A percentile compares a stretch with the other conserved stretches of the same genome.
phyloP scores from a whole-genome alignment of 192 early-diverging fungal genomes.

The Podila horticola region DNA sequence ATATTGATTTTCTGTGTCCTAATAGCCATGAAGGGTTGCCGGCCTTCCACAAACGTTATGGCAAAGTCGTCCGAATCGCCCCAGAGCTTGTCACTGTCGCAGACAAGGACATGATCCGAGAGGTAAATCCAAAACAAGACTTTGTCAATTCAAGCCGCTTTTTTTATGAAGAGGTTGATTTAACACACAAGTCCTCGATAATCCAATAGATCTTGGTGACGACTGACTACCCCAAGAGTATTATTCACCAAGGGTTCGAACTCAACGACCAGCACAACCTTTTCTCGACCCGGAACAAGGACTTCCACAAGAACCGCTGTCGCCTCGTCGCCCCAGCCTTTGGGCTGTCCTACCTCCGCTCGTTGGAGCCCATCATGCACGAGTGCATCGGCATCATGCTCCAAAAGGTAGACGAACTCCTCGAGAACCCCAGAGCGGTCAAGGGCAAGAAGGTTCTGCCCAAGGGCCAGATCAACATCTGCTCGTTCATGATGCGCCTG shows the following conservation, averaged over 20 bases:
- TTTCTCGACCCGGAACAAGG: constrained; percentile 47
- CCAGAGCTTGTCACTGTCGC: too few species aligned
- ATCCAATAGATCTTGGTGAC: constrained; percentile 45
- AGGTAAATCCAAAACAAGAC: too few species aligned
- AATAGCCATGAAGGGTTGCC: too few species aligned
- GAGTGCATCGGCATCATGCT: constrained; percentile 30
- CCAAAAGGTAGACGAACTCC: constrained; percentile 24
- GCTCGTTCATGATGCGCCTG: constrained; percentile 33
- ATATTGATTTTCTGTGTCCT: too few species aligned
- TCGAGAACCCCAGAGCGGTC: constrained; percentile 10
- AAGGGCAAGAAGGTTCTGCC: constrained; percentile 4
- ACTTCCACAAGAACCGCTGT: constrained; percentile 54
- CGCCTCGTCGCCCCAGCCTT: constrained; percentile 60
- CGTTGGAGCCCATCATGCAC: constrained; percentile 56
- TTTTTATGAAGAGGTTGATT: too few species aligned
- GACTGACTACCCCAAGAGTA: constrained; percentile 21
- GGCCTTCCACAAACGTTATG: too few species aligned
- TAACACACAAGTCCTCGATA: neutral
- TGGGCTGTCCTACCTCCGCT: constrained; percentile 57
- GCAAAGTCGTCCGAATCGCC: too few species aligned
- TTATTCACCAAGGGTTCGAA: constrained; percentile 26
- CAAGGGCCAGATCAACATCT: constrained; percentile 50
- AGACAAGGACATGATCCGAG: too few species aligned
- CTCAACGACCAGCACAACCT: constrained; percentile 20
- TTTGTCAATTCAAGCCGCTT: too few species aligned